Base-by-base conservation (phyloP, 2,329 filamentous ascomycete genomes). In the Phaeophleospora eucalypticola region DNA sequence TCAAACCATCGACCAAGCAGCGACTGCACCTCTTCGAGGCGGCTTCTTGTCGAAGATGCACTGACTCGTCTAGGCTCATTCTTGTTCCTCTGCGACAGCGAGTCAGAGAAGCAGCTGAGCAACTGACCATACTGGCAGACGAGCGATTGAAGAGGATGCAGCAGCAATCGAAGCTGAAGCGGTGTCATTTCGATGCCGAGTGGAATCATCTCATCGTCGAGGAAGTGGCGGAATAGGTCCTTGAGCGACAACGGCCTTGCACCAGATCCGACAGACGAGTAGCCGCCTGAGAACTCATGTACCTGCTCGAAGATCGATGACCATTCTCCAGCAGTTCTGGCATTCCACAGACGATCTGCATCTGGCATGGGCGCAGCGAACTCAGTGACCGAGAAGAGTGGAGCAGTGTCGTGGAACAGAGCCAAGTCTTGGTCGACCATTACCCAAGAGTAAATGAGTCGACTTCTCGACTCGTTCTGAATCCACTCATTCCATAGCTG, bases 381-480 rank as follows among this genome's bases (percentile, higher is more conserved):
- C 48, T 87, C 82, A 21, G 77, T 82, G 44, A 85, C 77, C 12
- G 81, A 78, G 46, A 87, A 77, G 24, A 85, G 68, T 0, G 82
- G 80, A 1, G 74, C 72, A 1, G 75, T 78, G 58, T 86, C 82
- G 54, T 84, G 76, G 66, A 85, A 85, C 7, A 86, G 69, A 39
- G 80, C 79, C 45, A 86, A 69, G 64, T 88, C 84, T 58, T 87
- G 83, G 60, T 88, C 84, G 18, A 85, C 76, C 78, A 86, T 84
- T 16, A 84, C 80, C 81, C 83, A 87, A 45, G 83, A 85, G 66
- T 87, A 86, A n/a, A 85, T 79, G 24, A 87, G 71, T 55, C 83
- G 84, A 58, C 48, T 84, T 53, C 78, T 75, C 41, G 77, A 77
- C 65, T 87, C 84, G 21, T 79, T 76, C 53, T 81, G 74, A 43